Conservation (phyloP, 331 rosid genomes). For the Quercus lobata region DNA sequence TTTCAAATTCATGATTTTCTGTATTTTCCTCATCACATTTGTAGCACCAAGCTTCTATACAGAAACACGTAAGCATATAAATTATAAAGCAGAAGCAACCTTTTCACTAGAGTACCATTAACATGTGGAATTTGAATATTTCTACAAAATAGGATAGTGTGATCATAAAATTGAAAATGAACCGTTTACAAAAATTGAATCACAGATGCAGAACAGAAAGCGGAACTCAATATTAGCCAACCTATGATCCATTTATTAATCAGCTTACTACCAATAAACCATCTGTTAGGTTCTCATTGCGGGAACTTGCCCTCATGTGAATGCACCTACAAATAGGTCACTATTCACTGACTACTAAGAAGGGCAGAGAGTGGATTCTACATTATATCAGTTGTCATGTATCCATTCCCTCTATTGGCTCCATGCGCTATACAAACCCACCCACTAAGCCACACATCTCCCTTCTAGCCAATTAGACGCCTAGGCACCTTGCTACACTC, state of each 20-base stretch:
- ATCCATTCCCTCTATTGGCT: no score
- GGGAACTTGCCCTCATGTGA: no score
- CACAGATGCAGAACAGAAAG: no score
- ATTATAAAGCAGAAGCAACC: not conserved
- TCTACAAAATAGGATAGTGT: not conserved
- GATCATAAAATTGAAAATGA: not conserved
- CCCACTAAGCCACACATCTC: not conserved
- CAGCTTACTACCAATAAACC: no score
- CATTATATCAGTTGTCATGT: no score
- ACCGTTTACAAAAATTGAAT: not conserved
- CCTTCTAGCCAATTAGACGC: not conserved
- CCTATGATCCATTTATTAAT: no score
- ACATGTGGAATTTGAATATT: not conserved
- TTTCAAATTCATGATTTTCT: not conserved
- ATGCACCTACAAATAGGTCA: no score
- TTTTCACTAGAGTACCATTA: not conserved
- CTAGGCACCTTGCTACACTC: not conserved
- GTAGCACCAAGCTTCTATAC: not conserved
- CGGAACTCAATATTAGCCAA: no score
- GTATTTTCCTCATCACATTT: not conserved
- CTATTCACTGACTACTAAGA: no score
- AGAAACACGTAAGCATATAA: not conserved
- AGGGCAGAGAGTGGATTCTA: no score
- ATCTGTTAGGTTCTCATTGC: no score
- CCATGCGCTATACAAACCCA: not conserved